A percentile compares a stretch with the other conserved stretches of the same genome.
These are phyloP conservation scores for Selenicereus undatus DNA, from an alignment of 148 eudicot genomes.

Conservation along the genomic window DNA sequence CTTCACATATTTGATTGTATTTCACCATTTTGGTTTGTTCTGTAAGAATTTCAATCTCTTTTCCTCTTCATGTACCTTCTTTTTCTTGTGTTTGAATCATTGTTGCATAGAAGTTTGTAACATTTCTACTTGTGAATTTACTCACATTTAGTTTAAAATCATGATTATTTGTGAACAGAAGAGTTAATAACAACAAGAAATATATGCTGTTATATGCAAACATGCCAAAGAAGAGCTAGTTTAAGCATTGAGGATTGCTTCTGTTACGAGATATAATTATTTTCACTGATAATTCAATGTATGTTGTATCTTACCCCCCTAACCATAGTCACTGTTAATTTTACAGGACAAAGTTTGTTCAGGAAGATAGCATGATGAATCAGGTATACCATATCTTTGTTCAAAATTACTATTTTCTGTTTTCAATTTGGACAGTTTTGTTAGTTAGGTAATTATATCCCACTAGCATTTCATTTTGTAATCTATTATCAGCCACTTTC, in stretches of 20 bases:
- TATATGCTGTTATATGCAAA: neutral
- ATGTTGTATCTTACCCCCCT: neutral
- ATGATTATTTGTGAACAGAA: no score
- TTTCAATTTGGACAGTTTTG: neutral
- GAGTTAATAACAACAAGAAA: neutral
- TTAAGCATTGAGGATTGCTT: slow-evolving; percentile 1
- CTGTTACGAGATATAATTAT: neutral
- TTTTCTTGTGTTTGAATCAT: neutral
- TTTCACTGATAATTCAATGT: neutral
- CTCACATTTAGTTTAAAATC: neutral
- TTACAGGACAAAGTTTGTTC: slow-evolving; percentile 27
- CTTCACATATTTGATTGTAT: no score
- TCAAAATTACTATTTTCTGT: neutral
- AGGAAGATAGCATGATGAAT: slow-evolving; percentile 31
- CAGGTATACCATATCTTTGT: slow-evolving; percentile 25
- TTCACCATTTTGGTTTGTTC: no score
- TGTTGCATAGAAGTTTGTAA: neutral
- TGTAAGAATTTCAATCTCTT: no score
- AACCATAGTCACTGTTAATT: slow-evolving; percentile 5
- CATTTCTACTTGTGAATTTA: neutral
- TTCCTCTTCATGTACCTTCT: no score
- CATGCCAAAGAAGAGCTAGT: neutral
- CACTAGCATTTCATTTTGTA: slow-evolving; percentile 22
- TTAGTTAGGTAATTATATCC: slow-evolving; percentile 3
- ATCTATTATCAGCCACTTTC: slow-evolving; percentile 53